Conservation (phyloP, 1,284 basidiomycete genomes). For the Vanrija sp. region DNA sequence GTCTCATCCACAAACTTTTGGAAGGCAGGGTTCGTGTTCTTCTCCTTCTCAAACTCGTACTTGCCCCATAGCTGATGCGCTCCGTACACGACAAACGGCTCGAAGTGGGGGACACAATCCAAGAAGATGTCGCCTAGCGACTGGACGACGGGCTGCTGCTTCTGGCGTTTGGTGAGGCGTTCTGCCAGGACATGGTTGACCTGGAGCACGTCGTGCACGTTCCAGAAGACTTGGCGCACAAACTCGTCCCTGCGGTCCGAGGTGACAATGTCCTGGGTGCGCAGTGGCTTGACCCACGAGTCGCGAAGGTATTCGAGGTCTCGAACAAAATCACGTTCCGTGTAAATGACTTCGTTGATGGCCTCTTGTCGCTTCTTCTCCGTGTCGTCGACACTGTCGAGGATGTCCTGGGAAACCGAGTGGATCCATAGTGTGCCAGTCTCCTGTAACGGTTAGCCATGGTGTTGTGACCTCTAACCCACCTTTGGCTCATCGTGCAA, state of each 20-base stretch:
- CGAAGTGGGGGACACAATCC: conserved; percentile 82
- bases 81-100: conserved; percentile 90
- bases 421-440: conserved; percentile 96
- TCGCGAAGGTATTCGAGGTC: conserved; percentile 98
- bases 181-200: conserved; percentile 88
- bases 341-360: conserved; percentile 99
- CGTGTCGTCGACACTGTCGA: conserved; percentile 81
- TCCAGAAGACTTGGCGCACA: conserved; percentile 96
- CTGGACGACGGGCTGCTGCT: conserved; percentile 87
- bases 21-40: conserved; percentile 87
- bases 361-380: conserved; percentile 98
- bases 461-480: conserved; percentile 30
- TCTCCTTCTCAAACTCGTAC: conserved; percentile 99
- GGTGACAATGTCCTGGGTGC: conserved; percentile 63
- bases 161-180: conserved; percentile 91
- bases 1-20: conserved; percentile 91
- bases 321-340: conserved; percentile 93
- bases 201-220: conserved; percentile 86
- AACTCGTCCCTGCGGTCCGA: conserved; percentile 76
- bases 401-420: conserved; percentile 88
- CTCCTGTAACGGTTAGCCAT: conserved; percentile 54
- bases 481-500: conserved; percentile 70
- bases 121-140: conserved; percentile 87
- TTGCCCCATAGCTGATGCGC: conserved; percentile 97
- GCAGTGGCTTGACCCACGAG: conserved; percentile 84